Evolutionary conservation across 805 yeast genomes (phyloP).

Genomic region (Yarrowia osloensis): DNA sequence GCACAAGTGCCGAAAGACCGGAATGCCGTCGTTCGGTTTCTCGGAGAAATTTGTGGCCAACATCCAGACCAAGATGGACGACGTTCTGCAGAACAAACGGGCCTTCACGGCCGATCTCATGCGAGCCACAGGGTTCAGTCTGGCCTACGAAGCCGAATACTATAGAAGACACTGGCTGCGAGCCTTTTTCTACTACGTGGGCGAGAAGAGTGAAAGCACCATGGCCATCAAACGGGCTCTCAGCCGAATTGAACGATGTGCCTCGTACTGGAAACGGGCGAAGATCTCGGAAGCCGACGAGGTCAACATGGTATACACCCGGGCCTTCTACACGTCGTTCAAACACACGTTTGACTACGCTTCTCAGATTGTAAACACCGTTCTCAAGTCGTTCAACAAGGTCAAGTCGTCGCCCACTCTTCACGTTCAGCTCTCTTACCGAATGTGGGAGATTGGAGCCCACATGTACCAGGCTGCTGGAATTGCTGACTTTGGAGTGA

Average conservation of each 20-base stretch:
- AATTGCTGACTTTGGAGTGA: conserved; percentile 8
- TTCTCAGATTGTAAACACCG: conserved; percentile 16
- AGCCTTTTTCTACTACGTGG: conserved; percentile 14
- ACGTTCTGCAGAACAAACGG: conserved; percentile 7
- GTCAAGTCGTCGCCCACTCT: conserved; percentile 17
- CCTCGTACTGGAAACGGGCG: conserved; percentile 6
- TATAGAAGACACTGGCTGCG: conserved; percentile 25
- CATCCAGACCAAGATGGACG: conserved; percentile 22
- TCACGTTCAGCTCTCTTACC: conserved; percentile 5
- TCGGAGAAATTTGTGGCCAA: conserved; percentile 22
- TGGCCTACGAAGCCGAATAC: conserved; percentile 9
- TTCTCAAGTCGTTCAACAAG: conserved; percentile 10
- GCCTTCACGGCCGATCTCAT: conserved; percentile 18
- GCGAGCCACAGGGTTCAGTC: conserved; percentile 11
- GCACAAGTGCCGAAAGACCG: conserved; percentile 18
- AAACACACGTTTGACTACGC: not conserved
- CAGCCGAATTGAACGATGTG: conserved; percentile 8
- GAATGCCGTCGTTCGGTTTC: conserved; percentile 17
- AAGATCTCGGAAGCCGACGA: conserved; percentile 7
- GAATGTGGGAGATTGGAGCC: conserved; percentile 28
- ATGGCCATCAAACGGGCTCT: not conserved
- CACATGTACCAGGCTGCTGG: conserved; percentile 22
- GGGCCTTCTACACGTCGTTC: conserved; percentile 2
- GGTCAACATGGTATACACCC: conserved; percentile 6
- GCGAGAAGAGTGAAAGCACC: not conserved